Evolutionary conservation across 345 rosid species (phyloP), one percentile per base, ranked within the genome.

Genomic region (Euphorbia tirucalli): DNA sequence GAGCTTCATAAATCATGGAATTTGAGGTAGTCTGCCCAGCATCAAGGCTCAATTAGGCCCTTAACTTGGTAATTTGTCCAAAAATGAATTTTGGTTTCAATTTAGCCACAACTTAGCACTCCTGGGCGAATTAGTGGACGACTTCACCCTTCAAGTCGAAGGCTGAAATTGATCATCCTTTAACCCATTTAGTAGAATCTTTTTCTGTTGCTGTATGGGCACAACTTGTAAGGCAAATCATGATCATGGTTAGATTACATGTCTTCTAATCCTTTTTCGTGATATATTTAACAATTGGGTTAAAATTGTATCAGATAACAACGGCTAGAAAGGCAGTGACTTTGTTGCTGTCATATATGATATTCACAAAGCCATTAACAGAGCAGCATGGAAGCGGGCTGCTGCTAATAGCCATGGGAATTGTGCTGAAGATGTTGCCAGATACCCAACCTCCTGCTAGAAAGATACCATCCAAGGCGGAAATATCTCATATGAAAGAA

Each of bases 341-440:
- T 44, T 71, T 92, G 75, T 71, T 88, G 78, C 83, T 92, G 16
- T 92, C 93, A 8, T 92, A 88, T 78, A 69, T 87, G 88, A 85
- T 92, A 82, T 92, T 92, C 72, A 88, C 97, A n/a, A 92, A 92
- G 84, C 97, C 97, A 11, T 74, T 92, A 66, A 88, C 96, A 0
- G 97, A 87, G 78, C 96, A 90, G 68, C 97, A 92, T 27, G 92
- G 88, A 30, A 68, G 89, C 1, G 97, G 97, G 50, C 84, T 92
- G 76, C 79, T 92, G 74, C 92, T 92, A 16, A 88, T 90, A 68
- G 56, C 83, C 31, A 90, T 92, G 97, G 97, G 93, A 56, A 87
- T 92, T 73, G 60, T 88, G 32, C 68, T 89, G 81, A 92, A 92
- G 84, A 86, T 86, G 97, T 75, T 92, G 74, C 96, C 97, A 9